Evolutionary conservation across 202 grass and related monocot genomes (phyloP).

Genomic region (Carex arenaria): DNA sequence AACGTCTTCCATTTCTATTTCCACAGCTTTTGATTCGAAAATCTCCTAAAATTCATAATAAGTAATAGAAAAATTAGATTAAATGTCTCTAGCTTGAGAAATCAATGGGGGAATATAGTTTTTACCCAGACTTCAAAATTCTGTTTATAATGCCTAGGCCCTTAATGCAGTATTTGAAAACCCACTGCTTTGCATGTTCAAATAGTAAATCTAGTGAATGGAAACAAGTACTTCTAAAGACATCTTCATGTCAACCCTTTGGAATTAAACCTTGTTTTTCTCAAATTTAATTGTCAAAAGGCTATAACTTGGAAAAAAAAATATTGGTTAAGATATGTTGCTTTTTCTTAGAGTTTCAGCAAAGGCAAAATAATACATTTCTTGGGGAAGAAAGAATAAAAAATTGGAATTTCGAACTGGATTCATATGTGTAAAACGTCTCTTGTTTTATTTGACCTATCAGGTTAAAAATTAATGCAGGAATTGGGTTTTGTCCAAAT

Average conservation of each 20-base stretch:
- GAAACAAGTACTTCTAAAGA: neutral
- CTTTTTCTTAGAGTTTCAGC: neutral
- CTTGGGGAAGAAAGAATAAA: neutral
- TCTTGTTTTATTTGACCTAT: neutral
- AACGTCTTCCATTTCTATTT: conserved; percentile 1
- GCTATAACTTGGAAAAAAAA: neutral
- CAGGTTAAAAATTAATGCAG: neutral
- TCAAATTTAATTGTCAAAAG: neutral
- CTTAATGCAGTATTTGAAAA: neutral
- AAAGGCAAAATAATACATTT: neutral
- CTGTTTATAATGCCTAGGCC: neutral
- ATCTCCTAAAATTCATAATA: conserved; percentile 45
- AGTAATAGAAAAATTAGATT: neutral
- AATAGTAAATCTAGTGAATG: neutral
- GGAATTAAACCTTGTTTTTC: neutral
- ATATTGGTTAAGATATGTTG: neutral
- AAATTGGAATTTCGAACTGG: neutral
- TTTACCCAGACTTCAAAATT: neutral
- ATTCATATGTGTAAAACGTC: neutral
- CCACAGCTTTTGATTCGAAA: neutral
- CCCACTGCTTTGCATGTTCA: neutral
- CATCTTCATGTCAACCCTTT: neutral
- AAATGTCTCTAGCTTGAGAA: neutral
- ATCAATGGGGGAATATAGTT: neutral
- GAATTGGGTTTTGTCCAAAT: no score